These are phyloP conservation scores for Phytopythium chamaehyphon DNA, from an alignment of 352 stramenopile genomes.

Conservation along the genomic window DNA sequence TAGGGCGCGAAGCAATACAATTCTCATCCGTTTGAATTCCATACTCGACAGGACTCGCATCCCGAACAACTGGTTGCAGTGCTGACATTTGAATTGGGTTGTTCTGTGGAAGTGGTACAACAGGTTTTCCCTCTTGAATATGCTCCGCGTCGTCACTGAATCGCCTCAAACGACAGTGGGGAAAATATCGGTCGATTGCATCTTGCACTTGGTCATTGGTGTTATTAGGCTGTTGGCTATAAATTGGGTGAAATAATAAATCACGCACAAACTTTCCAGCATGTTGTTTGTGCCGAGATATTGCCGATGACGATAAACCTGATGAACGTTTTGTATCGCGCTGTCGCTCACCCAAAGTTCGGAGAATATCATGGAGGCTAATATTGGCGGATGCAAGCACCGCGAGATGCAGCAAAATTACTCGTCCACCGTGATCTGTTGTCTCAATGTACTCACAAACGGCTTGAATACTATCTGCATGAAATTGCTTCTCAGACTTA, in stretches of 20 bases:
- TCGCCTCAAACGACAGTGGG: slow-evolving; percentile 55
- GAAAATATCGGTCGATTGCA: slow-evolving; percentile 67
- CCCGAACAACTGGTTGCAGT: not conserved
- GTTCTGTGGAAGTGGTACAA: not conserved
- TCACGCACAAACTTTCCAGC: slow-evolving; percentile 65
- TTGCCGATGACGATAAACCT: slow-evolving; percentile 11
- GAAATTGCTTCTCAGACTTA: slow-evolving; percentile 28
- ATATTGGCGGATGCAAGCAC: slow-evolving; percentile 39
- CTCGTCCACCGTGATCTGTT: slow-evolving; percentile 37
- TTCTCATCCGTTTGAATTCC: no score
- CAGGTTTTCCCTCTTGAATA: slow-evolving; percentile 5
- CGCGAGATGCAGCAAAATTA: slow-evolving; percentile 59
- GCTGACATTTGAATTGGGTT: no score
- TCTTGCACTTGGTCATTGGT: slow-evolving; percentile 34
- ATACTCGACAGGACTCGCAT: no score
- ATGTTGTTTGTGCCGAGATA: slow-evolving; percentile 40
- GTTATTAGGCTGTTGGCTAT: slow-evolving; percentile 44
- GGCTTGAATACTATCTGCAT: slow-evolving; percentile 30
- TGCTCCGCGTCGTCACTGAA: slow-evolving; percentile 63
- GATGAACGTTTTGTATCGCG: slow-evolving; percentile 25
- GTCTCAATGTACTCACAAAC: slow-evolving; percentile 55
- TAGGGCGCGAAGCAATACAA: no score
- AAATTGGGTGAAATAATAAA: slow-evolving; percentile 73
- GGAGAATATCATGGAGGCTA: slow-evolving; percentile 48
- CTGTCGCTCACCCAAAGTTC: slow-evolving; percentile 52